phyloP scores from a whole-genome alignment of 805 yeast genomes.

The Metschnikowia amazonensis region DNA sequence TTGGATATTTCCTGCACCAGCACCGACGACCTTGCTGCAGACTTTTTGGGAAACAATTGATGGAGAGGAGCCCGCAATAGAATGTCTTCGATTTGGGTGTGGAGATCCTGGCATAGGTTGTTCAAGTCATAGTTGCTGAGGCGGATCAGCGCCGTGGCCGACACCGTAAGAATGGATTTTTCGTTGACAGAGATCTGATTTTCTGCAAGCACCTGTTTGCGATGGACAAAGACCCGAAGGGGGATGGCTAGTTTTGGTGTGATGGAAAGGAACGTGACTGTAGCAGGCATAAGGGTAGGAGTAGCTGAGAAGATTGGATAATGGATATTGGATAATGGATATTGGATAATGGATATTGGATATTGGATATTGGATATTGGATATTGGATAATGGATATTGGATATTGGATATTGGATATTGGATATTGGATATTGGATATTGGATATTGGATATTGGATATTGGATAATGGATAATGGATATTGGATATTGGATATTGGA shows the following conservation, averaged over 20 bases:
- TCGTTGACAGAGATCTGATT: constrained; percentile 23
- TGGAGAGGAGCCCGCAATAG: constrained; percentile 11
- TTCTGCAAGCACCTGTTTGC: constrained; percentile 20
- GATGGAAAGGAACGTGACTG: constrained; percentile 21
- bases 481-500: no score
- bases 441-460: no score
- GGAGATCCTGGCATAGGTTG: constrained; percentile 18
- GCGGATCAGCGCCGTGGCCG: constrained; percentile 22
- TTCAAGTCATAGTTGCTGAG: constrained; percentile 24
- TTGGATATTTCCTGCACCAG: constrained; percentile 12
- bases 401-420: no score
- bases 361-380: no score
- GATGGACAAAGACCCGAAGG: constrained; percentile 22
- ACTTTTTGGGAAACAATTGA: constrained; percentile 12
- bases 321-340: no score
- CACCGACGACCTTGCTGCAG: constrained; percentile 10
- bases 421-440: no score
- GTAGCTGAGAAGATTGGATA: no score
- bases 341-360: no score
- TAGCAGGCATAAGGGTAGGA: constrained; percentile 23
- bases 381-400: no score
- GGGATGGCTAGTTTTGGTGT: constrained; percentile 18
- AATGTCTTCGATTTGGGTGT: constrained; percentile 8
- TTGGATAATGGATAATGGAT: no score
- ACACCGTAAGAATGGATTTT: constrained; percentile 22